These are phyloP conservation scores for Syzygium jambos DNA, from an alignment of 345 rosid species.

Conservation along the genomic window DNA sequence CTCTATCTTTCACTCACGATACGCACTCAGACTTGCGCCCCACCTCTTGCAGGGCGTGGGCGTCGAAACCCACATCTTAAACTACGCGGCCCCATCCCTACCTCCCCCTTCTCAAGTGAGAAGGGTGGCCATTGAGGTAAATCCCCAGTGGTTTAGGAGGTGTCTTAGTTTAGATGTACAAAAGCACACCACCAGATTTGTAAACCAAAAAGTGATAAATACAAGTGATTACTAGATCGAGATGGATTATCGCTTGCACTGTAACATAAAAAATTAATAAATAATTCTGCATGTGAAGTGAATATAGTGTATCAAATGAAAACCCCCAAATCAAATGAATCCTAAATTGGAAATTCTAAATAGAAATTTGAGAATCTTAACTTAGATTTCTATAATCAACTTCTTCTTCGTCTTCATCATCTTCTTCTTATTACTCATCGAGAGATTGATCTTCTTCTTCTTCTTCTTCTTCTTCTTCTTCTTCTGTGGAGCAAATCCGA, in stretches of 20 bases:
- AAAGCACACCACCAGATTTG: neutral
- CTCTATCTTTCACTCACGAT: too few relatives aligned
- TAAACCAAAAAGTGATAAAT: too few relatives aligned
- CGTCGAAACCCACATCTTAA: too few relatives aligned
- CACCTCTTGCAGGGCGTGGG: too few relatives aligned
- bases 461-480: slow-evolving; percentile 12
- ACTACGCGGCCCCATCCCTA: too few relatives aligned
- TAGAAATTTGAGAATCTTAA: neutral
- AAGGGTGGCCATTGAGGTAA: too few relatives aligned
- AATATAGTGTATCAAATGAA: neutral
- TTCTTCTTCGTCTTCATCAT: neutral
- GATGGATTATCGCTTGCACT: neutral
- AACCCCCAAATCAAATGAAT: neutral
- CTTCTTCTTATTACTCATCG: neutral
- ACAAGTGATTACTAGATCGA: neutral
- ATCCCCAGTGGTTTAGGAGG: too few relatives aligned
- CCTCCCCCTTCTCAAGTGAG: too few relatives aligned
- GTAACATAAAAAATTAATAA: neutral
- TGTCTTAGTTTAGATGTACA: neutral
- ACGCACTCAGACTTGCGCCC: too few relatives aligned
- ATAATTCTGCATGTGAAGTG: too few relatives aligned
- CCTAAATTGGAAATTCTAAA: neutral
- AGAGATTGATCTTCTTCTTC: slow-evolving; percentile 4
- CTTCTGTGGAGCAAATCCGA: slow-evolving; percentile 8
- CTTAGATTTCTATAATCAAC: neutral